Base-by-base conservation (phyloP, 2,329 filamentous ascomycete species). In the Fusarium sp. region DNA sequence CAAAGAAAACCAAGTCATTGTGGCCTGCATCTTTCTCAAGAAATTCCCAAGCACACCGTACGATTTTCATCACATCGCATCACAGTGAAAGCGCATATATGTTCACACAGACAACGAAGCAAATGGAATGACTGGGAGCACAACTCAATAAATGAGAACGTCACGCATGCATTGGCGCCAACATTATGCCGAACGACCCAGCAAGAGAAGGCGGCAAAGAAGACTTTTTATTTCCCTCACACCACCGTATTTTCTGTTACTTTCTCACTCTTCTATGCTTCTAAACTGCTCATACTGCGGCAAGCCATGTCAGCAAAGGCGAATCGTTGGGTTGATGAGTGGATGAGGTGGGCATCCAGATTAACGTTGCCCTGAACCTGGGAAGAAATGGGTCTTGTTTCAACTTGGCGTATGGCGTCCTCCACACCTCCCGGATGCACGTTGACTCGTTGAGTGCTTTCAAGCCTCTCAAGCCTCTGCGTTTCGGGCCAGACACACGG, bases 81-180 rank as follows among this genome's bases (percentile, higher is more conserved):
- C 45, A 51, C 52, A 52, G 35, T 46, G 29, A 52, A 54, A 64
- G 49, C 44, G 58, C 66, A 57, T 56, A 49, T 37, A 48, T 67
- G 48, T 48, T 46, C 45, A 66, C 41, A 44, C 35, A 58, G 41
- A 46, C 56, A 49, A 42, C 49, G 33, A 48, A 72, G 38, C 29
- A 54, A 64, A 44, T 42, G 33, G 37, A 60, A 60, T 25, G 33
- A 37, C 16, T 54, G 51, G 61, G 39, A 45, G 61, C 41, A 46
- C 39, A 60, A 68, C 56, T 73, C 42, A 35, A 42, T 45, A 57
- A 73, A 48, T 68, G 46, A 65, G 48, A 61, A 37, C 63, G 66
- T 71, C 70, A 70, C 69, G 49, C 69, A 73, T 72, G 70, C 69
- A 70, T 72, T 72, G 65, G 70, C 60, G 70, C 52, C 70, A 72